These are phyloP conservation scores for Forsythia suspensa DNA, from an alignment of 257 asterid species.

Conservation along the genomic window DNA sequence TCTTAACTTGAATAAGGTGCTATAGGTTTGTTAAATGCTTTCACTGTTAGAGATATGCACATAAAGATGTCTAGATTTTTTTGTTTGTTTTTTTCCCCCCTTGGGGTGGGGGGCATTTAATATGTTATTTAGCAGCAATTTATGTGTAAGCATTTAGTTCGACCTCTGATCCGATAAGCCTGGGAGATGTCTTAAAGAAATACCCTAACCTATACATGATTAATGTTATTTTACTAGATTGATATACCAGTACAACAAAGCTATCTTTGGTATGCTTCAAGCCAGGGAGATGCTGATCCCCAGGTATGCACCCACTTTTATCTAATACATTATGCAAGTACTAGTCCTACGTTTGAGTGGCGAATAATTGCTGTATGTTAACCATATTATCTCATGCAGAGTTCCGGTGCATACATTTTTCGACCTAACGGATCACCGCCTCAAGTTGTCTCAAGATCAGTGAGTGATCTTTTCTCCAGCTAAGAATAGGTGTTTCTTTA, in stretches of 20 bases:
- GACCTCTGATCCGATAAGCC: not conserved
- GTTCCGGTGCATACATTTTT: slow-evolving; percentile 91
- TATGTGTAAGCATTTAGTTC: not conserved
- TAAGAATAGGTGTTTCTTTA: not conserved
- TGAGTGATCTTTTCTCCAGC: slow-evolving; percentile 27
- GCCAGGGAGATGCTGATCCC: slow-evolving; percentile 49
- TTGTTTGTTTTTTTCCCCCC: too few relatives aligned
- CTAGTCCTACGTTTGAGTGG: not conserved
- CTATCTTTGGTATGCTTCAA: slow-evolving; percentile 78
- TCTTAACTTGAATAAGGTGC: not conserved
- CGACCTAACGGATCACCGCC: slow-evolving; percentile 66
- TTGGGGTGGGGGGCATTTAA: not conserved
- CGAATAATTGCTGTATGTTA: slow-evolving; percentile 16
- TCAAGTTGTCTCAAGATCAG: slow-evolving; percentile 61
- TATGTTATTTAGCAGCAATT: not conserved
- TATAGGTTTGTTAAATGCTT: not conserved
- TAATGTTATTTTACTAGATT: slow-evolving; percentile 43
- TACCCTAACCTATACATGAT: not conserved
- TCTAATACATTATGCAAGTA: not conserved
- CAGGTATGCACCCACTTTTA: slow-evolving; percentile 42
- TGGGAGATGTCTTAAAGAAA: not conserved
- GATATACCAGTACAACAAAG: slow-evolving; percentile 80
- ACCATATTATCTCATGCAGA: slow-evolving; percentile 35
- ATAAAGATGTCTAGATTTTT: not conserved
- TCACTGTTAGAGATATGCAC: not conserved